A percentile compares a stretch with the other conserved stretches of the same genome.
phyloP scores from a whole-genome alignment of 495 filamentous ascomycete species.

The Aspergillus steynii region DNA sequence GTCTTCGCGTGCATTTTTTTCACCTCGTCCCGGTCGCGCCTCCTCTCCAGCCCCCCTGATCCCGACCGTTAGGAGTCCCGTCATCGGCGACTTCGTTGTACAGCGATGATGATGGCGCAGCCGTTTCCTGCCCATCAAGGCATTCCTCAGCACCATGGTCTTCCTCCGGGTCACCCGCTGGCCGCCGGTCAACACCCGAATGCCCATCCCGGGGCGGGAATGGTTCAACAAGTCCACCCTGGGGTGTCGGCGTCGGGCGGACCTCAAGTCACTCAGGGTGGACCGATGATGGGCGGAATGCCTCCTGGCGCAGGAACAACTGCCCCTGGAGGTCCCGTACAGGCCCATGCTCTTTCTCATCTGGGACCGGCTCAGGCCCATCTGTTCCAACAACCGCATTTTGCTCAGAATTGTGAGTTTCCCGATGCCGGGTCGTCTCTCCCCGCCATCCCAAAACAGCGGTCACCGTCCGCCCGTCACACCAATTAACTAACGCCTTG shows the following conservation, averaged over 20 bases:
- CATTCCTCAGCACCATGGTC: conserved; percentile 71
- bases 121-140: conserved; percentile 69
- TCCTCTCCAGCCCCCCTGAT: conserved; percentile 4
- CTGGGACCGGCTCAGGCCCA: conserved; percentile 68
- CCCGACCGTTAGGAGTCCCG: conserved; percentile 24
- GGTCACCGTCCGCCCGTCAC: background rate
- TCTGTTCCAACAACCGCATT: conserved; percentile 61
- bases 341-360: conserved; percentile 78
- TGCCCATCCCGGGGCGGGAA: conserved; percentile 53
- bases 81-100: conserved; percentile 42
- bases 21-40: conserved; percentile 2
- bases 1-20: conserved; percentile 5
- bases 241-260: conserved; percentile 79
- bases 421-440: background rate
- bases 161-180: conserved; percentile 79
- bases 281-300: conserved; percentile 79
- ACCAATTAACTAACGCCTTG: conserved; percentile 8
- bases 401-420: conserved; percentile 43
- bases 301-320: conserved; percentile 62
- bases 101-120: conserved; percentile 73
- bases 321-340: conserved; percentile 57
- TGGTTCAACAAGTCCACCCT: conserved; percentile 80
- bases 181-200: conserved; percentile 68
- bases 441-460: background rate
- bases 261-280: conserved; percentile 76